Conservation (phyloP, 176 grass and related monocot species). For the Alloteropsis semialata region DNA sequence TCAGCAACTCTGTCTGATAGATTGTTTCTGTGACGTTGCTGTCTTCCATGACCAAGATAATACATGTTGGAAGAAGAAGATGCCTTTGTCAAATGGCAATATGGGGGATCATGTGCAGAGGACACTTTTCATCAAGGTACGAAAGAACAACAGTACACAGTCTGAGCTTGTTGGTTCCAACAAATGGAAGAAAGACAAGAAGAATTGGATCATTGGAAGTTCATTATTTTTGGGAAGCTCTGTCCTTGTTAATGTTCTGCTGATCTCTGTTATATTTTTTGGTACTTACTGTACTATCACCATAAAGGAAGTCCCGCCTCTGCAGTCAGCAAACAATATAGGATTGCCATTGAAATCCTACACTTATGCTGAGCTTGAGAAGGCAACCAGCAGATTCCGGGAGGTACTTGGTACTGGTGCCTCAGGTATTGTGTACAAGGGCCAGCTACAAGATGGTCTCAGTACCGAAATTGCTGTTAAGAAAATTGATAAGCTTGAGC, state of each 20-base stretch:
- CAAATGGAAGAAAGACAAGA: slow-evolving; percentile 25
- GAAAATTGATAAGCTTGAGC: slow-evolving; percentile 36
- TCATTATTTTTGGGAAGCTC: slow-evolving; percentile 44
- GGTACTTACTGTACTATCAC: slow-evolving; percentile 3
- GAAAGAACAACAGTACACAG: slow-evolving; percentile 18
- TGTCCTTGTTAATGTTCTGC: slow-evolving; percentile 30
- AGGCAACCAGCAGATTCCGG: slow-evolving; percentile 33
- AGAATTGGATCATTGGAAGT: slow-evolving; percentile 24
- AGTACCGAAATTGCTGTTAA: slow-evolving; percentile 40
- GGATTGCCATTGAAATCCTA: slow-evolving; percentile 25
- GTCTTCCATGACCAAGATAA: not conserved
- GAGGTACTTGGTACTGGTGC: slow-evolving; percentile 48
- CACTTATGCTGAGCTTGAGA: slow-evolving; percentile 38
- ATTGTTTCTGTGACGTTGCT: slow-evolving; percentile 49
- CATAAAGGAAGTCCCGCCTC: not conserved
- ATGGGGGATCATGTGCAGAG: not conserved
- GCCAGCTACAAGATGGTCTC: not conserved
- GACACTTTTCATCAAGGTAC: slow-evolving; percentile 39
- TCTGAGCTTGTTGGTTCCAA: not conserved
- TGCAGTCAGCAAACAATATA: not conserved
- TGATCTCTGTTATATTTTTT: slow-evolving; percentile 3
- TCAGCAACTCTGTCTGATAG: slow-evolving; percentile 31
- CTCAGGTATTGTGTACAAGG: slow-evolving; percentile 47
- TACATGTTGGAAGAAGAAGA: slow-evolving; percentile 58
- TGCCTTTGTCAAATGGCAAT: slow-evolving; percentile 44